These are phyloP conservation scores for Daldinia loculata DNA, from an alignment of 495 filamentous ascomycete genomes.

Conservation along the genomic window DNA sequence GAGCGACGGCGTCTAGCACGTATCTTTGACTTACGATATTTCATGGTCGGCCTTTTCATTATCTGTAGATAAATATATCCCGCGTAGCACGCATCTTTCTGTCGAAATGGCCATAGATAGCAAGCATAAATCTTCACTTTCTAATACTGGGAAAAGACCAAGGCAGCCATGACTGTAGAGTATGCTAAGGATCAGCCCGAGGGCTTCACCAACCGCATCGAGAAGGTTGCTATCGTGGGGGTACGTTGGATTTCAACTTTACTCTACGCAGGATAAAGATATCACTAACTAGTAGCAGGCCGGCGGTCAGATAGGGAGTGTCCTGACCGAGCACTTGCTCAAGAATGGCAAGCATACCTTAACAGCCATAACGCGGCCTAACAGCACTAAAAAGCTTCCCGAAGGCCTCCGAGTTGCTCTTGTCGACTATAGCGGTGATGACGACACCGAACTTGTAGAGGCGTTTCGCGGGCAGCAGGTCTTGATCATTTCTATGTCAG, in stretches of 20 bases:
- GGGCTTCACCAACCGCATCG: slow-evolving; percentile 46
- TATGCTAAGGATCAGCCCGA: slow-evolving; percentile 12
- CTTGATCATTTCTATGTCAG: slow-evolving; percentile 67
- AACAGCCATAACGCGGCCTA: slow-evolving; percentile 53
- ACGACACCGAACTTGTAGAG: slow-evolving; percentile 44
- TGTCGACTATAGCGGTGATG: slow-evolving; percentile 50
- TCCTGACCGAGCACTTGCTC: slow-evolving; percentile 55
- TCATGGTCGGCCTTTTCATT: neutral
- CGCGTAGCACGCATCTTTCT: neutral
- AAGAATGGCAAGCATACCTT: slow-evolving; percentile 54
- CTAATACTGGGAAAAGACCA: slow-evolving; percentile 24
- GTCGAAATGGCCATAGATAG: neutral
- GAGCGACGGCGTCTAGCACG: neutral
- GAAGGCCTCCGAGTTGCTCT: slow-evolving; percentile 45
- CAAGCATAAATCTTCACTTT: neutral
- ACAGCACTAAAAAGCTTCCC: slow-evolving; percentile 46
- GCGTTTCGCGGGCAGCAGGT: slow-evolving; percentile 62
- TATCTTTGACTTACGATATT: neutral
- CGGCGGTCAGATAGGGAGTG: slow-evolving; percentile 59
- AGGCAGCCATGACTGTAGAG: slow-evolving; percentile 36
- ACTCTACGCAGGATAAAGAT: neutral
- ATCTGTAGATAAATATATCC: neutral
- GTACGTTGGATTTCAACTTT: slow-evolving; percentile 36
- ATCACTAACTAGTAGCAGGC: slow-evolving; percentile 48
- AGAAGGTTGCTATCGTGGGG: slow-evolving; percentile 56